These are phyloP conservation scores for Annulohypoxylon maeteangense DNA, from an alignment of 495 filamentous ascomycete species.

Conservation along the genomic window DNA sequence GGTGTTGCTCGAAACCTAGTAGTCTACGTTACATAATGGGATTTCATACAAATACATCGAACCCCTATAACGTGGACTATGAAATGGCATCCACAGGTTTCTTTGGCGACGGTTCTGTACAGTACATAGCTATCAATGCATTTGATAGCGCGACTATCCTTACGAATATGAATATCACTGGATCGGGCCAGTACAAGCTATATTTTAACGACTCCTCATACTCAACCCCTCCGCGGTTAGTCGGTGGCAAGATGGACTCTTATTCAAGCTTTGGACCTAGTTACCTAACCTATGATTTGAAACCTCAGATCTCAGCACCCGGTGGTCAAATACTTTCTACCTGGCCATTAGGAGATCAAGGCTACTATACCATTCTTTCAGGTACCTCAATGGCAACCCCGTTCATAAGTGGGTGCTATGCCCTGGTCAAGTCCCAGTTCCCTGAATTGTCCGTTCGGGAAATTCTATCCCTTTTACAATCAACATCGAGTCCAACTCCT, in stretches of 20 bases:
- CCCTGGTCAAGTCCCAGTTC: constrained; percentile 45
- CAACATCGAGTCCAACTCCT: constrained; percentile 33
- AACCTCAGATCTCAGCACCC: constrained; percentile 41
- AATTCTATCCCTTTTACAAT: constrained; percentile 42
- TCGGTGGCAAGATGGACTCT: constrained; percentile 35
- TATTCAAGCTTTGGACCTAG: constrained; percentile 40
- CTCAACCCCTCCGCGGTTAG: constrained; percentile 11
- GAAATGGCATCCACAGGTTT: constrained; percentile 30
- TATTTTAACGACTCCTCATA: constrained; percentile 36
- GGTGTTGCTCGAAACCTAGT: constrained; percentile 23
- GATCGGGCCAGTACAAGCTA: constrained; percentile 24
- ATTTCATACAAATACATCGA: constrained; percentile 23
- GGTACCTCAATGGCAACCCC: constrained; percentile 47
- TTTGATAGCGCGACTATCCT: constrained; percentile 12
- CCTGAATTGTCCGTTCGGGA: constrained; percentile 33
- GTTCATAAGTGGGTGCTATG: constrained; percentile 44
- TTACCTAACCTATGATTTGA: constrained; percentile 27
- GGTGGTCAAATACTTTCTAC: constrained; percentile 41
- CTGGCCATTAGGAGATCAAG: constrained; percentile 34
- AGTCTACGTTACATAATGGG: constrained; percentile 32
- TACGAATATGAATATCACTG: constrained; percentile 25
- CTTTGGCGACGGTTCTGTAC: constrained; percentile 29
- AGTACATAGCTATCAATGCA: constrained; percentile 21
- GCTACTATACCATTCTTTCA: constrained; percentile 41
- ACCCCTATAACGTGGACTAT: constrained; percentile 31